These are phyloP conservation scores for Cystobasidium onofrii DNA, from an alignment of 768 basidiomycete genomes.

Conservation along the genomic window DNA sequence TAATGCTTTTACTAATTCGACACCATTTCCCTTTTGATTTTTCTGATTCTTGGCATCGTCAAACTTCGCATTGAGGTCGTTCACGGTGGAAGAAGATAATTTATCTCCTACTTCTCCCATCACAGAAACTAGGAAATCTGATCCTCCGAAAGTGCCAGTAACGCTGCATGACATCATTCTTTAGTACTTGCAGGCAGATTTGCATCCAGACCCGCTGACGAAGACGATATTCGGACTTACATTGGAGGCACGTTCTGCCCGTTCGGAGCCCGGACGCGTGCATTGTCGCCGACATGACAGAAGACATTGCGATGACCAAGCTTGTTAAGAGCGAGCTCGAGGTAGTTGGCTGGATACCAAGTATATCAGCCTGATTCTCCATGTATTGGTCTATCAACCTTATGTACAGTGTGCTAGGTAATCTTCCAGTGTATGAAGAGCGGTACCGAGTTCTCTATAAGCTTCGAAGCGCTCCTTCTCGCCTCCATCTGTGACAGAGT, in stretches of 20 bases:
- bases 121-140: conserved; percentile 59
- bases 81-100: conserved; percentile 63
- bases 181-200: no score
- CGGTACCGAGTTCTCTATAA: conserved; percentile 65
- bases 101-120: conserved; percentile 53
- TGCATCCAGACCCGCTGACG: no score
- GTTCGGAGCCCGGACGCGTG: conserved; percentile 63
- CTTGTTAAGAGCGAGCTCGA: conserved; percentile 64
- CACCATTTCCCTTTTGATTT: conserved; percentile 38
- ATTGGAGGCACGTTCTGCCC: conserved; percentile 63
- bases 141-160: conserved; percentile 42
- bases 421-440: conserved; percentile 54
- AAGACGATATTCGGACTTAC: no score
- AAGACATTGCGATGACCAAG: conserved; percentile 73
- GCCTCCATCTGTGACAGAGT: conserved; percentile 46
- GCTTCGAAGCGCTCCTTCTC: conserved; percentile 52
- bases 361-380: neutral
- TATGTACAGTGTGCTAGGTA: conserved; percentile 60
- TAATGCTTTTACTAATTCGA: conserved; percentile 53
- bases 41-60: conserved; percentile 50
- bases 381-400: no score
- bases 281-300: conserved; percentile 73
- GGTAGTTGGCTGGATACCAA: conserved; percentile 52
- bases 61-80: conserved; percentile 72
- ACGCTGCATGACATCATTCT: neutral